phyloP scores from a whole-genome alignment of 2,329 filamentous ascomycete species.

The Anisogramma anomala region DNA sequence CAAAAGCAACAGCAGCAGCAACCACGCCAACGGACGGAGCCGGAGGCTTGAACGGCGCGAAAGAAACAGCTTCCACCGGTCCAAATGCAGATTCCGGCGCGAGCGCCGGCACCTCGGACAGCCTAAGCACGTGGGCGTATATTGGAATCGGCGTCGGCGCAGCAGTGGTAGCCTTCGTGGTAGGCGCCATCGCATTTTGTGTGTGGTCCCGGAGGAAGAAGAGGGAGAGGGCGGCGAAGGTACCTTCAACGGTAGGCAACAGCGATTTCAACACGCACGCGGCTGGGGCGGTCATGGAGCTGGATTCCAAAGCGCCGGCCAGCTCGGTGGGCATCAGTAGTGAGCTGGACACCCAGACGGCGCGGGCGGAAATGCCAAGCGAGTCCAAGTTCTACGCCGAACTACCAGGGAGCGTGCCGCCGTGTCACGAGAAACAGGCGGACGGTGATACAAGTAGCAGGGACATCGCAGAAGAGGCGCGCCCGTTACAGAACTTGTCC shows the following conservation, averaged over 20 bases:
- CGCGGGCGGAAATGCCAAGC: neutral
- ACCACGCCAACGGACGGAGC: neutral
- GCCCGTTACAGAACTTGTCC: too few relatives aligned
- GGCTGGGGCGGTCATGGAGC: neutral
- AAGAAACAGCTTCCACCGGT: too few relatives aligned
- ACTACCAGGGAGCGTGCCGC: conserved; percentile 5
- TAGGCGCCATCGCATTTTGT: neutral
- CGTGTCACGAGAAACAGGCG: neutral
- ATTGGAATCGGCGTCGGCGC: too few relatives aligned
- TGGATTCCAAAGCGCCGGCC: conserved; percentile 1
- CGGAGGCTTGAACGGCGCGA: too few relatives aligned
- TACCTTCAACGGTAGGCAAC: neutral
- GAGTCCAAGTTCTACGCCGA: conserved; percentile 1
- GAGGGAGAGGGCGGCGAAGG: neutral
- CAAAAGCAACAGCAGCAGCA: neutral
- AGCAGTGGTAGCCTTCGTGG: neutral
- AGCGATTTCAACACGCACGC: too few relatives aligned
- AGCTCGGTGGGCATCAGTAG: neutral
- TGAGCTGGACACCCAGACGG: neutral
- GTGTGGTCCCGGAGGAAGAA: conserved; percentile 2
- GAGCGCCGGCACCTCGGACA: too few relatives aligned
- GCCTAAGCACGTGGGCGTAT: too few relatives aligned
- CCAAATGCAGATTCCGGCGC: too few relatives aligned
- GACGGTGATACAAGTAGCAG: too few relatives aligned
- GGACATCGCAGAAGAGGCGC: too few relatives aligned